Evolutionary conservation across 2,329 filamentous ascomycete genomes (phyloP), one percentile per base, ranked within the genome.

Genomic region (Cadophora sp.): DNA sequence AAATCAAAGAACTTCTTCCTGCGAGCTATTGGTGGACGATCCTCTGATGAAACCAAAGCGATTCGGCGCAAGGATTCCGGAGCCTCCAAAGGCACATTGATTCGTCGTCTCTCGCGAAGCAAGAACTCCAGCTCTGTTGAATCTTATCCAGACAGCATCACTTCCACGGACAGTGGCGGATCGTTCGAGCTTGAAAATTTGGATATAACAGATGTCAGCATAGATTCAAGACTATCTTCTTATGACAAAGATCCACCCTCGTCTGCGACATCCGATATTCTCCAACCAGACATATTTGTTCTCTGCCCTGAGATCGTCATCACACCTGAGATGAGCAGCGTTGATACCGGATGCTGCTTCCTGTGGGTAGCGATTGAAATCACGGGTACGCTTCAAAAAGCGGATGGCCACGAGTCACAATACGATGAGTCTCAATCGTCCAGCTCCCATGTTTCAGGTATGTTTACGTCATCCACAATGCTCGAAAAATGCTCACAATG

Each of bases 361-460:
- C 71, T 80, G 7, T 80, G 79, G 76, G 73, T 78, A 6, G 78
- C 79, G n/a, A 72, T 81, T 59, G 76, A 79, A 61, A 68, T 82
- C 43, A 74, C 73, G 24, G 79, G 77, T 19, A 60, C 68, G 46
- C 70, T 78, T 51, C 68, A 70, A 46, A 68, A 50, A 31, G 71
- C 73, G 46, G 71, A 74, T 68, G 69, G 68, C 14, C 27, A 64
- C 29, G 60, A 69, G n/a, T 19, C 31, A 4, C 50, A 22, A 6
- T 51, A 64, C 19, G 58, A 56, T 40, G 58, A 48, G 14, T 16
- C 27, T 40, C 43, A 7, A 43, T 69, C 63, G 31, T 24, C 34
- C 27, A 37, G 55, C 43, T 19, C 53, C 14, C 53, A 29, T 24
- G 19, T 66, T 62, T 34, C 43, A 55, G 66, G 68, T 71, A 58